A percentile compares a stretch with the other conserved stretches of the same genome.
Evolutionary conservation across 768 basidiomycete species (phyloP).

Genomic region (Lentinula guzmanii): DNA sequence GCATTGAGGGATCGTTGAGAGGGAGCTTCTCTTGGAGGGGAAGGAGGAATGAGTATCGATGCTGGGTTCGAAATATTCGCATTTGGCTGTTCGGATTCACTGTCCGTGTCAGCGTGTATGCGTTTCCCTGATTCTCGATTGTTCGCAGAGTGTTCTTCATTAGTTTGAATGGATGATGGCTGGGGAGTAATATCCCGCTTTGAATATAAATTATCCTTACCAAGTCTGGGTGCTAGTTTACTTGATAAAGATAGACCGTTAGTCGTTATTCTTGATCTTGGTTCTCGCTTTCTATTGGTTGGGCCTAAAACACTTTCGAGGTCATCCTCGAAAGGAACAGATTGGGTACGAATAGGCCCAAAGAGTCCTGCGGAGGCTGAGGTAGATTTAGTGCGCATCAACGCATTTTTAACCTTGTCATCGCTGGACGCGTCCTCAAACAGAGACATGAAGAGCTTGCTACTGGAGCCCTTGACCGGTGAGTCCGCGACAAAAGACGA

Average conservation of each 20-base stretch:
- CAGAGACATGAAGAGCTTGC: conserved; percentile 59
- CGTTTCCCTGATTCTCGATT: conserved; percentile 37
- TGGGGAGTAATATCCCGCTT: background rate
- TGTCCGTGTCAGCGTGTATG: conserved; percentile 25
- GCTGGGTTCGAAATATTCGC: conserved; percentile 9
- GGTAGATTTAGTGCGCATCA: conserved; percentile 4
- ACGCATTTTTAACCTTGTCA: conserved; percentile 1
- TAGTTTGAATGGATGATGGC: background rate
- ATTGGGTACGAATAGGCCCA: background rate
- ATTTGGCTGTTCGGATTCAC: conserved; percentile 12
- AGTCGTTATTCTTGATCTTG: conserved; percentile 6
- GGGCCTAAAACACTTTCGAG: conserved; percentile 3
- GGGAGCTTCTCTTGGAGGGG: conserved; percentile 48
- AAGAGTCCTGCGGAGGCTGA: conserved; percentile 11
- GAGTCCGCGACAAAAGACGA: conserved; percentile 64
- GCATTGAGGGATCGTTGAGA: background rate
- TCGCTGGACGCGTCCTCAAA: conserved; percentile 44
- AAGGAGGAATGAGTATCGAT: conserved; percentile 53
- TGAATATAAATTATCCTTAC: conserved; percentile 10
- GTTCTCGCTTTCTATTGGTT: background rate
- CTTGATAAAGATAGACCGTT: conserved; percentile 3
- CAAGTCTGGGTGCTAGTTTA: conserved; percentile 4
- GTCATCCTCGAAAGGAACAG: conserved; percentile 3
- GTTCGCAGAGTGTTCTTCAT: conserved; percentile 1
- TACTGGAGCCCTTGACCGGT: conserved; percentile 55